Evolutionary conservation across 2,329 filamentous ascomycete species (phyloP), one percentile per base, ranked within the genome.

Genomic region (Alternaria infectoria): DNA sequence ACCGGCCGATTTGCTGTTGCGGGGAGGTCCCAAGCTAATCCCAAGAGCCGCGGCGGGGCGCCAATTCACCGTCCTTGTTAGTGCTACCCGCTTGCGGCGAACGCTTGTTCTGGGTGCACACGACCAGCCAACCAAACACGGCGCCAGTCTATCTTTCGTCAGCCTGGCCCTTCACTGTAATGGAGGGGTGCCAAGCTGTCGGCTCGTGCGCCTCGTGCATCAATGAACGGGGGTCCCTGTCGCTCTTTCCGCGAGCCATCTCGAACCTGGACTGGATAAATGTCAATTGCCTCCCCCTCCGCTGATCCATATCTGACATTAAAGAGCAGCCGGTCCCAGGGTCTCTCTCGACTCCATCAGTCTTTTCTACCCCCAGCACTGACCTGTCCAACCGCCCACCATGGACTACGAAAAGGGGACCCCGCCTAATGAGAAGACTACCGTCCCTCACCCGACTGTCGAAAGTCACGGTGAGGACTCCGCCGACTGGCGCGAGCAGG

Each of bases 1-100:
- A 76, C 97, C 94, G 82, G 62, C 52, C 54, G 63, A 61, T 62
- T 57, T 64, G 61, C 65, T 68, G 36, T 57, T 59, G 57, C 54
- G 64, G 66, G 66, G 70, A 70, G 62, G 65, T 70, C 70, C 69
- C 49, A 70, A 69, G 69, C 59, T 55, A 65, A 43, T 54, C 32
- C 62, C 62, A 65, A 65, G 60, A 59, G 23, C 55, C 52, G 65
- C 67, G 59, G 60, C 60, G 47, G 59, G 40, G 62, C 62, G 67
- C 67, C 65, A 69, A 62, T 60, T 54, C 57, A 54, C 54, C 11
- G 36, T 49, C 46, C 57, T 57, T 65, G 61, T 61, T 69, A 69
- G 69, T 25, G 12, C 50, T 44, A 61, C 40, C 8, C 32, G 40
- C 52, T 46, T 60, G 57, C 63, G 60, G 44, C 54, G 59, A 68